Base-by-base conservation (phyloP, 306 rosid genomes). In the Cucurbita pepo region DNA sequence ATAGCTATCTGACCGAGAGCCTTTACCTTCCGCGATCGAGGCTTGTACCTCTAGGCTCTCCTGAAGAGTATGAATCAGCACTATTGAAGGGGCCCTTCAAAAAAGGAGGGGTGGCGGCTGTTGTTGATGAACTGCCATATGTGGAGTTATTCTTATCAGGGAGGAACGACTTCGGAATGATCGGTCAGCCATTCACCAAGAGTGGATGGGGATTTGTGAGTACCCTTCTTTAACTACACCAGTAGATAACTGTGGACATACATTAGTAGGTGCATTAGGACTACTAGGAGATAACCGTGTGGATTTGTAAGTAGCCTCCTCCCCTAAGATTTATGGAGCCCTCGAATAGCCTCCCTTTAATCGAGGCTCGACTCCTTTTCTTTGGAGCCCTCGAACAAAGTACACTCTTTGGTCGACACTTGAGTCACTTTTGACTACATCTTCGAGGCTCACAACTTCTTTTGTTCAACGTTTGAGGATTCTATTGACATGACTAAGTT, bases 151-250 rank as follows among this genome's bases (percentile, higher is more conserved):
- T 94, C 79, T 84, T 94, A 73, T 87, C 98, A 44, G 85, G 44
- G 57, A 84, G 56, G 76, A 82, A 89, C 14, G 96, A 85, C 62
- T 94, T 87, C 21, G 96, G 96, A 76, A 89, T 90, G 16, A 79
- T 94, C 14, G 98, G 98, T 54, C 97, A 83, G 80, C 75, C 95
- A 41, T 94, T 94, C 77, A 79, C 98, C 79, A 85, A 76, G 88
- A 78, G 92, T 75, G 86, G 96, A 74, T 94, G 98, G 98, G 98
- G 98, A 78, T 94, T 94, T 82, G 98, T 94, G 88, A 94, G 98
- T 90, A 71, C 1, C 61, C 61, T 83, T 73, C 79, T 59, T 71
- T 74, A 41, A 56, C 60, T 41, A 59, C 10, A 74, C 0, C 51
- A 12, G 43, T 53, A 19, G 71, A 45, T 19, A 19, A 11, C 3